phyloP scores from a whole-genome alignment of 768 basidiomycete genomes.

The Rhodocollybia butyracea region DNA sequence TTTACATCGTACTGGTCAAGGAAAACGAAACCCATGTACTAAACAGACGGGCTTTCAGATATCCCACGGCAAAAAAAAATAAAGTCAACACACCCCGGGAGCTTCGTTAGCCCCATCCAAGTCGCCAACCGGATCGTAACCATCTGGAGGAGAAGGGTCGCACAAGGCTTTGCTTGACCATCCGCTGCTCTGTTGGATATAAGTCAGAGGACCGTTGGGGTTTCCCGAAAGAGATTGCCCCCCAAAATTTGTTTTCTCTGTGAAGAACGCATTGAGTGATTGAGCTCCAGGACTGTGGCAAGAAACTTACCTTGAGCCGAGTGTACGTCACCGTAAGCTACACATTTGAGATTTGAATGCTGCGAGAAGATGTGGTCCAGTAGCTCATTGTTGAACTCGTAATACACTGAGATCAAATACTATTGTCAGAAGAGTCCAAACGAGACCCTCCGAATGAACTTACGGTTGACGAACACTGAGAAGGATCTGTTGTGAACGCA shows the following conservation, averaged over 20 bases:
- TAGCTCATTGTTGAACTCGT: slow-evolving; percentile 43
- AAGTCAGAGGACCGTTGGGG: slow-evolving; percentile 32
- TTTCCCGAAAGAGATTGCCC: slow-evolving; percentile 35
- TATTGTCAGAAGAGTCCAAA: background rate
- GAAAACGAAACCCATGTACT: slow-evolving; percentile 52
- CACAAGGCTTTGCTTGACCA: slow-evolving; percentile 33
- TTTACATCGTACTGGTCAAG: slow-evolving; percentile 44
- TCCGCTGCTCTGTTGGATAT: slow-evolving; percentile 42
- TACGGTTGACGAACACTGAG: slow-evolving; percentile 41
- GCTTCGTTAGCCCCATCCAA: slow-evolving; percentile 45
- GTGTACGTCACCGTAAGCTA: slow-evolving; percentile 41
- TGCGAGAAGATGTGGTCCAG: slow-evolving; percentile 35
- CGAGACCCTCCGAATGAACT: background rate
- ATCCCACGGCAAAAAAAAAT: too few species aligned
- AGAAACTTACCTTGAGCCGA: too few species aligned
- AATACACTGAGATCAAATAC: slow-evolving; percentile 28
- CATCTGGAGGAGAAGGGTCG: slow-evolving; percentile 37
- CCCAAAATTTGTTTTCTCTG: slow-evolving; percentile 46
- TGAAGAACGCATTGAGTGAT: too few species aligned
- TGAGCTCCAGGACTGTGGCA: too few species aligned
- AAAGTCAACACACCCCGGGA: slow-evolving; percentile 36
- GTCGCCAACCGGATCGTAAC: slow-evolving; percentile 44
- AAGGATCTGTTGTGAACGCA: background rate
- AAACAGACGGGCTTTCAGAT: too few species aligned
- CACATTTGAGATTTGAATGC: slow-evolving; percentile 47